Conservation (phyloP, 2,329 filamentous ascomycete species). For the Scytalidium sp. region DNA sequence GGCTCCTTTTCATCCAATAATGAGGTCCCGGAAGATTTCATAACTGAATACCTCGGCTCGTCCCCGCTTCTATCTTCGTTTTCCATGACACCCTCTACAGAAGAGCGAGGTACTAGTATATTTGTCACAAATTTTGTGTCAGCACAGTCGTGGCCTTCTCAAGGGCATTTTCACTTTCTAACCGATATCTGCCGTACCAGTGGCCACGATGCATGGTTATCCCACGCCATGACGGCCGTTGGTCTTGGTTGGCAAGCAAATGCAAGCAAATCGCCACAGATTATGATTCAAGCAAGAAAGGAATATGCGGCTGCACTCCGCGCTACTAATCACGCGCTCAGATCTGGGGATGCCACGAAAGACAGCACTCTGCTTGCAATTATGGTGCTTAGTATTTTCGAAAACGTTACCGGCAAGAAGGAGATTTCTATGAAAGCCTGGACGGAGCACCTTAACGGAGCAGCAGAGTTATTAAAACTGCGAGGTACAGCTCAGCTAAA, state of each 20-base stretch:
- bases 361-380: constrained; percentile 51
- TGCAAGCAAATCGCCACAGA: constrained; percentile 22
- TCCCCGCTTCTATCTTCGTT: not conserved
- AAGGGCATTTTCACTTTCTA: constrained; percentile 9
- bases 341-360: constrained; percentile 41
- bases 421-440: constrained; percentile 33
- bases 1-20: not conserved
- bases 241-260: constrained; percentile 48
- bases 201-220: constrained; percentile 5
- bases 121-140: constrained; percentile 12
- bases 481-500: constrained; percentile 44
- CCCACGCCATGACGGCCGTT: constrained; percentile 42
- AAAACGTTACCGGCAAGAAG: constrained; percentile 42
- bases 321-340: constrained; percentile 43
- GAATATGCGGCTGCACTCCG: constrained; percentile 47
- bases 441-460: constrained; percentile 49
- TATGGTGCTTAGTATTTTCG: constrained; percentile 49
- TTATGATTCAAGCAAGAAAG: constrained; percentile 43
- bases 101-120: constrained; percentile 11
- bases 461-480: constrained; percentile 43
- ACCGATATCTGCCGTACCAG: constrained; percentile 5
- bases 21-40: not conserved
- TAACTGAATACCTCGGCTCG: not conserved
- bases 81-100: constrained; percentile 4
- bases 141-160: constrained; percentile 2